Evolutionary conservation across 768 basidiomycete species (phyloP), one percentile per base, ranked within the genome.

Genomic region (Mycena capillaripes): DNA sequence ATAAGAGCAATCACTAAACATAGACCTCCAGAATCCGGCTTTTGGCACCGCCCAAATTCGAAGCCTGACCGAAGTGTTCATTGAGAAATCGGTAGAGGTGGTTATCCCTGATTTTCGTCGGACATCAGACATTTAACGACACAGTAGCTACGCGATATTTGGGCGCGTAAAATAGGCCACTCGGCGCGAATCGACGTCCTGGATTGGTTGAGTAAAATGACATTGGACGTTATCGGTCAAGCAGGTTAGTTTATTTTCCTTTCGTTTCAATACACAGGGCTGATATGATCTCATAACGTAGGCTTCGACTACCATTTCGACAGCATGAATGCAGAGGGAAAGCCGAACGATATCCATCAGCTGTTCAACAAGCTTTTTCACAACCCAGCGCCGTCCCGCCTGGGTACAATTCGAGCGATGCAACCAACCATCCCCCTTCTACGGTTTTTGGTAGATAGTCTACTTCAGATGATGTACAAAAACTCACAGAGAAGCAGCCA

Each of bases 11-110:
- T 5, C 23, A 23, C 25, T 38, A 34, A 59, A 19, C 23, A 3
- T n/a, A 19, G 25, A 5, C 16, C 11, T 9, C 10, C 34, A 84
- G 86, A 87, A 86, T 60, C 86, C 85, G 4, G 84, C 85, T 1
- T 87, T 87, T 48, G 84, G 86, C 3, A 81, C 82, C 1, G 77
- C 78, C 1, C 86, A 86, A 59, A 80, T 87, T 40, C 78, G 84
- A 1, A 79, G 77, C 9, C 53, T 86, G 5, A 83, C 82, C 0
- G 76, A 76, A 3, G 77, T 82, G 16, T 86, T 87, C 69, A 50
- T 83, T 17, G 78, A 76, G 1, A 86, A 85, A 66, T 71, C 86
- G 0, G 58, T 76, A 0, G 56, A 78, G 74, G 85, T 83, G 53
- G 52, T 64, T 38, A 25, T 23, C n/a, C 21, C 23, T 2, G 1